phyloP scores from a whole-genome alignment of 495 filamentous ascomycete species.

The Evernia prunastri region DNA sequence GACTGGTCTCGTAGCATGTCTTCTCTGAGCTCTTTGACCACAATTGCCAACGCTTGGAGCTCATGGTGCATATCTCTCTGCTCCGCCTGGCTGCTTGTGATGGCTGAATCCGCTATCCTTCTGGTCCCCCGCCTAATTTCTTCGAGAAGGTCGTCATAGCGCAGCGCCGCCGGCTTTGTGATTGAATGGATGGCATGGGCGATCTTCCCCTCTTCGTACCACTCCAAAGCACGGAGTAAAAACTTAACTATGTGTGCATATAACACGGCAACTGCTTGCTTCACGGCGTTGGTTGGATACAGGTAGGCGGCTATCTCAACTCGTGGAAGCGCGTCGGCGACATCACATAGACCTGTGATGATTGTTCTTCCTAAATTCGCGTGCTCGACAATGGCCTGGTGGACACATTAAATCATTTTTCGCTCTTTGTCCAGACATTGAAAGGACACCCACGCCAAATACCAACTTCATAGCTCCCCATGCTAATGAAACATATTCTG shows the following conservation, averaged over 20 bases:
- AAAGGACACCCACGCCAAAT: conserved; percentile 20
- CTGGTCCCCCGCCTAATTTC: conserved; percentile 21
- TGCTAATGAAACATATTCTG: conserved; percentile 27
- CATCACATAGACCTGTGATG: conserved; percentile 27
- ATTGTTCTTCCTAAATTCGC: conserved; percentile 7
- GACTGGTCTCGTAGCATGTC: neutral
- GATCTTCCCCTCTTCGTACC: conserved; percentile 31
- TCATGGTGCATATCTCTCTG: conserved; percentile 18
- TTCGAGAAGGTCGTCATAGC: conserved; percentile 29
- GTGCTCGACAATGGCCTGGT: conserved; percentile 14
- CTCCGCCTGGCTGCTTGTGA: conserved; percentile 13
- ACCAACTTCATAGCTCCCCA: conserved; percentile 31
- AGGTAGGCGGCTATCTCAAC: conserved; percentile 27
- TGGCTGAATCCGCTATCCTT: conserved; percentile 13
- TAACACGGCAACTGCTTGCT: conserved; percentile 27
- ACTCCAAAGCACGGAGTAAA: conserved; percentile 26
- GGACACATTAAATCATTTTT: no score
- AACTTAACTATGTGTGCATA: conserved; percentile 35
- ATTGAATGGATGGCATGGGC: conserved; percentile 24
- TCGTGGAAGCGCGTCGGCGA: conserved; percentile 34
- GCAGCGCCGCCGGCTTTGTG: conserved; percentile 24
- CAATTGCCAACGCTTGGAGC: neutral
- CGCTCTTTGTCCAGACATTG: no score
- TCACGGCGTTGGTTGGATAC: conserved; percentile 35
- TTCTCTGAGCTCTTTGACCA: neutral